Conservation (phyloP, 2,329 filamentous ascomycete species). For the Fusarium domesticum region DNA sequence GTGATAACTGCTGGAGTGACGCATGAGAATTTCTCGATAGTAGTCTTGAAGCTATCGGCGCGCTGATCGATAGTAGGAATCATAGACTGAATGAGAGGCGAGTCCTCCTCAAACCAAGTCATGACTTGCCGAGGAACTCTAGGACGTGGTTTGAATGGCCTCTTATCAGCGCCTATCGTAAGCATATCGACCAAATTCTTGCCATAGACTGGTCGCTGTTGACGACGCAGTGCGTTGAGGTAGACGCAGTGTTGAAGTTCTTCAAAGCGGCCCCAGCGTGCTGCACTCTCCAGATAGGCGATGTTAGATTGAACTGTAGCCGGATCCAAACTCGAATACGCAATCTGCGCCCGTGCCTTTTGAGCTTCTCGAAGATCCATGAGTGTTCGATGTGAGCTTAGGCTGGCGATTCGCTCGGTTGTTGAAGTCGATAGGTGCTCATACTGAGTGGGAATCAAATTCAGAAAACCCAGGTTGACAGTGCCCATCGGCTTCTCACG, state of each 20-base stretch:
- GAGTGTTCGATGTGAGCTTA: slow-evolving; percentile 68
- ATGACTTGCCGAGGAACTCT: slow-evolving; percentile 60
- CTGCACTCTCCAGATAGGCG: slow-evolving; percentile 67
- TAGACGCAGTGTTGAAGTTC: slow-evolving; percentile 80
- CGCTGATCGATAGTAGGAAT: slow-evolving; percentile 74
- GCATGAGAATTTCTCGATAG: slow-evolving; percentile 84
- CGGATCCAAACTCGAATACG: slow-evolving; percentile 56
- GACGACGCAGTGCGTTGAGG: slow-evolving; percentile 75
- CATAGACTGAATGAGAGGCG: slow-evolving; percentile 60
- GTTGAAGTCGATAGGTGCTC: slow-evolving; percentile 59
- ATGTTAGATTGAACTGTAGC: slow-evolving; percentile 68
- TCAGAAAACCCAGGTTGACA: slow-evolving; percentile 73
- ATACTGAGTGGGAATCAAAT: slow-evolving; percentile 69
- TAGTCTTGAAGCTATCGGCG: slow-evolving; percentile 67
- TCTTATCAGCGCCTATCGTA: slow-evolving; percentile 59
- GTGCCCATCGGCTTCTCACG: slow-evolving; percentile 57
- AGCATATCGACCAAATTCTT: slow-evolving; percentile 73
- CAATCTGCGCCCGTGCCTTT: slow-evolving; percentile 56
- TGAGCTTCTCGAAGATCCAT: slow-evolving; percentile 72
- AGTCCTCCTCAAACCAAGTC: slow-evolving; percentile 73
- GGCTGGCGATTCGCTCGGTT: slow-evolving; percentile 56
- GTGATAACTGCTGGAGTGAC: slow-evolving; percentile 87
- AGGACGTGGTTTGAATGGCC: slow-evolving; percentile 59
- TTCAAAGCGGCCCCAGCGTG: slow-evolving; percentile 67
- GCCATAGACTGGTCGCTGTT: slow-evolving; percentile 79